These are phyloP conservation scores for Verticillium albo-atrum DNA, from an alignment of 2,329 filamentous ascomycete genomes.

Conservation along the genomic window DNA sequence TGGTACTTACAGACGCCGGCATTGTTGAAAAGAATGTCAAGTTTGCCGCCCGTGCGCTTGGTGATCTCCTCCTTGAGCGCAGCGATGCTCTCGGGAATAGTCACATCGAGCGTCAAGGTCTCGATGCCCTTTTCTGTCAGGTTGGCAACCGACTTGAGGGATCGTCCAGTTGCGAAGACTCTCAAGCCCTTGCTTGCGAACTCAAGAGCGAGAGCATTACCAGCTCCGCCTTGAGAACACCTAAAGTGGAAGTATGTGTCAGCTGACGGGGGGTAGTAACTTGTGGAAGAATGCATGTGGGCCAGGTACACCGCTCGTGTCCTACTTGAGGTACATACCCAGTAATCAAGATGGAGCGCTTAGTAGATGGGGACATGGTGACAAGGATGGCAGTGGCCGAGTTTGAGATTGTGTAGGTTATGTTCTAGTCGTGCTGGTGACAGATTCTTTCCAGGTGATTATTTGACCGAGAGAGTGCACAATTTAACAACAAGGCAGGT, in stretches of 20 bases:
- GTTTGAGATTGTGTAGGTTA: too few species aligned
- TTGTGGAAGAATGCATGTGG: not conserved
- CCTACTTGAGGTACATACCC: not conserved
- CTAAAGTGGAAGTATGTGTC: not conserved
- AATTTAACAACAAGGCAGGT: too few species aligned
- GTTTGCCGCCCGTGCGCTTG: constrained; percentile 25
- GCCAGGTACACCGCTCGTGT: not conserved
- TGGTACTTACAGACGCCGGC: constrained; percentile 24
- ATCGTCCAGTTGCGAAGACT: constrained; percentile 8
- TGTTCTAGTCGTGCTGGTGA: too few species aligned
- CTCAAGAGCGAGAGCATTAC: constrained; percentile 5
- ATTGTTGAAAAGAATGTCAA: constrained; percentile 41
- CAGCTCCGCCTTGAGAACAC: constrained; percentile 1
- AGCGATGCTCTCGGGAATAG: constrained; percentile 24
- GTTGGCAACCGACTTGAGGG: constrained; percentile 15
- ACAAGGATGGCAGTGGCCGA: too few species aligned
- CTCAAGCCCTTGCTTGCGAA: constrained; percentile 2
- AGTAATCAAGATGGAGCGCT: not conserved
- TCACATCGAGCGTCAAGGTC: constrained; percentile 36
- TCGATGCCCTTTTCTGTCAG: constrained; percentile 27
- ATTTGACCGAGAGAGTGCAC: too few species aligned
- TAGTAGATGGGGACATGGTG: not conserved
- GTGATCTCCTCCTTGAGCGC: constrained; percentile 18
- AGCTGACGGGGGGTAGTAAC: not conserved
- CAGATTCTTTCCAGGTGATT: too few species aligned